Percentiles rank a stretch among this genome's conserved stretches.
Evolutionary conservation across 1,284 basidiomycete species (phyloP).

Genomic region (Xerocomus amazonicus): DNA sequence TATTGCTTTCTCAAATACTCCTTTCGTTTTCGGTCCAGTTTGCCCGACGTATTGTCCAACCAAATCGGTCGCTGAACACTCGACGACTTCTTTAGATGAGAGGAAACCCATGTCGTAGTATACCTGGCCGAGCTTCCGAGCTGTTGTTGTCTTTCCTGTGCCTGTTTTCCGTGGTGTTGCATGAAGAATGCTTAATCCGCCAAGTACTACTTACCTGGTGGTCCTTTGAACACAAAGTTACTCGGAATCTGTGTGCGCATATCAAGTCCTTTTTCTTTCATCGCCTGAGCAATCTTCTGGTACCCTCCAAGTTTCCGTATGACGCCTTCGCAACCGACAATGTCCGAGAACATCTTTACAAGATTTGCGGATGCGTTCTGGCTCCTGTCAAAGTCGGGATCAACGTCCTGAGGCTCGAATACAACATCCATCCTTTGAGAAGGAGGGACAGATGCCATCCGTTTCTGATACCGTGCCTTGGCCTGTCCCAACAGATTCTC

Average conservation of each 20-base stretch:
- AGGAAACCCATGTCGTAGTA: slow-evolving; percentile 29
- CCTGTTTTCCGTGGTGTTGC: slow-evolving; percentile 13
- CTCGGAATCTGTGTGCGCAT: slow-evolving; percentile 53
- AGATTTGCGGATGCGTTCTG: slow-evolving; percentile 49
- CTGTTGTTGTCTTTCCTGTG: slow-evolving; percentile 45
- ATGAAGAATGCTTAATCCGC: rapidly evolving
- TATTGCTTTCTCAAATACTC: slow-evolving; percentile 55
- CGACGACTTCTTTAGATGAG: slow-evolving; percentile 39
- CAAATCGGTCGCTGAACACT: slow-evolving; percentile 64
- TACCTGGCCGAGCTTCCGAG: slow-evolving; percentile 41
- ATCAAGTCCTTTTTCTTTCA: slow-evolving; percentile 43
- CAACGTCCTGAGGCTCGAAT: slow-evolving; percentile 60
- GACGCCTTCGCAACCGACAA: slow-evolving; percentile 57
- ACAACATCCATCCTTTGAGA: slow-evolving; percentile 39
- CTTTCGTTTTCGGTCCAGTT: slow-evolving; percentile 60
- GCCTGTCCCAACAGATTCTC: slow-evolving; percentile 58
- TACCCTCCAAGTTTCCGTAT: slow-evolving; percentile 46
- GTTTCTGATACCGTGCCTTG: slow-evolving; percentile 47
- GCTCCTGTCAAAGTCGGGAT: slow-evolving; percentile 51
- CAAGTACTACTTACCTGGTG: slow-evolving; percentile 39
- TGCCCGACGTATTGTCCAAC: slow-evolving; percentile 66
- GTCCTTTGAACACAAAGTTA: slow-evolving; percentile 68
- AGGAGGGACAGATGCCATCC: slow-evolving; percentile 37
- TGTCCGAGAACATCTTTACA: slow-evolving; percentile 53
- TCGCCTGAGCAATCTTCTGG: slow-evolving; percentile 46